A percentile compares a stretch with the other conserved stretches of the same genome.
Evolutionary conservation across 1,284 basidiomycete genomes (phyloP).

Genomic region (Austroboletus niveus): DNA sequence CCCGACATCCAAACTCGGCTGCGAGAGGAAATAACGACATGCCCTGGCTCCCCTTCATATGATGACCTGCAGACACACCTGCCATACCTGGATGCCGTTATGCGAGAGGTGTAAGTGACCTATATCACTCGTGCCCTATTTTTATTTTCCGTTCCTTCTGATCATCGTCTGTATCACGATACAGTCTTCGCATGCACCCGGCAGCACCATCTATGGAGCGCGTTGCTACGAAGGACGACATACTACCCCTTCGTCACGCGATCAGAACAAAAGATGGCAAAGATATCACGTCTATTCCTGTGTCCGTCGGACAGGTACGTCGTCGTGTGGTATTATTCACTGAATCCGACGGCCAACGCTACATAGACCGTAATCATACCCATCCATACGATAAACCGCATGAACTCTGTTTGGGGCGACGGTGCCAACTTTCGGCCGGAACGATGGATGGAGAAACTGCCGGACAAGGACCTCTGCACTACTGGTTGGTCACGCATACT

Average conservation of each 20-base stretch:
- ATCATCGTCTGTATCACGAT: neutral
- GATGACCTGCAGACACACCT: constrained; percentile 7
- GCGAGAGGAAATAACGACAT: constrained; percentile 4
- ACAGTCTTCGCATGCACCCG: constrained; percentile 6
- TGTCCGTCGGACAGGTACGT: constrained; percentile 7
- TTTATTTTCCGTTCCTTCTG: neutral
- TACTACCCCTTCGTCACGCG: constrained; percentile 5
- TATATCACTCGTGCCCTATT: neutral
- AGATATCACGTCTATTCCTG: constrained; percentile 2
- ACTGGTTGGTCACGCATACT: constrained; percentile 10
- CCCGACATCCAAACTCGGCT: constrained; percentile 6
- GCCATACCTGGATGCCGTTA: constrained; percentile 9
- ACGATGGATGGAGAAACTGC: constrained; percentile 6
- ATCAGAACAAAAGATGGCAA: constrained; percentile 2
- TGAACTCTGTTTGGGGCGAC: constrained; percentile 6
- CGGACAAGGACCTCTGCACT: constrained; percentile 4
- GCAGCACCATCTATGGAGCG: constrained; percentile 5
- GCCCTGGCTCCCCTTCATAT: constrained; percentile 5
- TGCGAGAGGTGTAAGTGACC: constrained; percentile 5
- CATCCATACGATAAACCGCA: constrained; percentile 4
- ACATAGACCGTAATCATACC: constrained; percentile 7
- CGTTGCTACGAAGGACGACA: constrained; percentile 5
- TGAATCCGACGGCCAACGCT: neutral
- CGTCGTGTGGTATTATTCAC: neutral
- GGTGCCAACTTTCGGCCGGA: constrained; percentile 3